These are phyloP conservation scores for Chaetomium sp. DNA, from an alignment of 2,329 filamentous ascomycete species.

Conservation along the genomic window DNA sequence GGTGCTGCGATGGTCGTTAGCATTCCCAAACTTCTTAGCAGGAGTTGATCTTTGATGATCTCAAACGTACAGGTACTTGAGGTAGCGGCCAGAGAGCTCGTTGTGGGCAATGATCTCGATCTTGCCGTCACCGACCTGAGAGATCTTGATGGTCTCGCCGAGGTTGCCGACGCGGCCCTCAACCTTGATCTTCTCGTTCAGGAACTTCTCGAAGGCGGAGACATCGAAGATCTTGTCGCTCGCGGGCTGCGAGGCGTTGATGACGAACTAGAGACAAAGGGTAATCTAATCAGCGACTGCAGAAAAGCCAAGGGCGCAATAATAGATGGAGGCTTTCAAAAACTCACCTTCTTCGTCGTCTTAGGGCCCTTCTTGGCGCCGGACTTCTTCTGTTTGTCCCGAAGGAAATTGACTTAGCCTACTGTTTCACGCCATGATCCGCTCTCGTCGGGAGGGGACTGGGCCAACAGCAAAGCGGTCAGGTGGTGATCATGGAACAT, in stretches of 20 bases:
- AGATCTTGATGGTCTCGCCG: constrained; percentile 85
- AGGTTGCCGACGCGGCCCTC: constrained; percentile 98
- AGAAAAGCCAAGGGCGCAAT: background rate
- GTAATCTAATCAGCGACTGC: constrained; percentile 12
- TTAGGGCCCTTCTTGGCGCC: constrained; percentile 59
- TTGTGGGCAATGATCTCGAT: constrained; percentile 97
- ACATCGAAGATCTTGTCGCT: constrained; percentile 99
- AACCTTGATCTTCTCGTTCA: constrained; percentile 99
- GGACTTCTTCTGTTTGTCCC: constrained; percentile 55
- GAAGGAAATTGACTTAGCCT: constrained; percentile 74
- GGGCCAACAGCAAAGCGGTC: constrained; percentile 89
- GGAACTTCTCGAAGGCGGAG: constrained; percentile 98
- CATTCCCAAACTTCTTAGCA: constrained; percentile 29
- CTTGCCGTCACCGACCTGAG: constrained; percentile 90
- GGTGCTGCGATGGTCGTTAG: constrained; percentile 54
- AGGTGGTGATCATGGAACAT: constrained; percentile 51
- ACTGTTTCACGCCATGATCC: constrained; percentile 68
- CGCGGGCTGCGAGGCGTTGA: constrained; percentile 97
- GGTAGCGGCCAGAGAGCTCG: constrained; percentile 96
- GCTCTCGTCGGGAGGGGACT: constrained; percentile 32
- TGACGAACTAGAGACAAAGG: constrained; percentile 69
- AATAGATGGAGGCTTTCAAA: background rate
- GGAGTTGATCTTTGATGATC: background rate
- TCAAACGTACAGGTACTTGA: constrained; percentile 91
- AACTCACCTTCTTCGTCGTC: constrained; percentile 74